Evolutionary conservation across 257 asterid species (phyloP), one percentile per base, ranked within the genome.

Genomic region (Knoxia roxburghii): DNA sequence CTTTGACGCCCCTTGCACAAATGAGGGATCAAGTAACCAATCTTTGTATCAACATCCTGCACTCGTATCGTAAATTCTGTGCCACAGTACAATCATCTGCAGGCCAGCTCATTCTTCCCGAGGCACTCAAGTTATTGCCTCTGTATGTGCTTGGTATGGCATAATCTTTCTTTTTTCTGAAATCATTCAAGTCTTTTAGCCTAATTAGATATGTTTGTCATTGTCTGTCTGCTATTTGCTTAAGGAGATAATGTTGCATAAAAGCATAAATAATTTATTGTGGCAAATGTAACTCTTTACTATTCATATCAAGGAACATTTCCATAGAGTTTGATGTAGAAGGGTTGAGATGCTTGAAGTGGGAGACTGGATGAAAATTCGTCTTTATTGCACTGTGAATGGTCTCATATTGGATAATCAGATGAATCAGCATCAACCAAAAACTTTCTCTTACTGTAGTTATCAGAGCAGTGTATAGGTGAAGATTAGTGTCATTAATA

Each of bases 101-200:
- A 12, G 99, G 99, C 55, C 99, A 94, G 75, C 97, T 94, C 72
- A 87, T 94, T 71, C 84, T 94, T 78, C 99, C 99, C 4, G 99
- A 94, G 84, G 98, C 96, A 46, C 99, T 94, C 79, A 94, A 89
- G 69, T 73, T 94, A 78, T 76, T 94, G 88, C 99, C 99, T 67
- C 86, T 88, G 43, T 94, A 94, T 77, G 82, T 95, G 8, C 95
- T 90, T 39, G 99, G 99, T 94, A 90, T 69, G 79, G 67, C 70
- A 49, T 66, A 63, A 73, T 59, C 11, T 46, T 8, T 37, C 17
- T 20, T 32, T 52, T 73, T 67, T 10, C 49, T 43, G 21, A 55
- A 41, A 15, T 45, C 18, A 46, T 30, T 26, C n/a, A 37, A 51
- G 30, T 61, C 61, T 23, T 54, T 48, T 33, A 35, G 39, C 67